Evolutionary conservation across 257 asterid genomes (phyloP), one percentile per base, ranked within the genome.

Genomic region (Gardenia jasminoides): DNA sequence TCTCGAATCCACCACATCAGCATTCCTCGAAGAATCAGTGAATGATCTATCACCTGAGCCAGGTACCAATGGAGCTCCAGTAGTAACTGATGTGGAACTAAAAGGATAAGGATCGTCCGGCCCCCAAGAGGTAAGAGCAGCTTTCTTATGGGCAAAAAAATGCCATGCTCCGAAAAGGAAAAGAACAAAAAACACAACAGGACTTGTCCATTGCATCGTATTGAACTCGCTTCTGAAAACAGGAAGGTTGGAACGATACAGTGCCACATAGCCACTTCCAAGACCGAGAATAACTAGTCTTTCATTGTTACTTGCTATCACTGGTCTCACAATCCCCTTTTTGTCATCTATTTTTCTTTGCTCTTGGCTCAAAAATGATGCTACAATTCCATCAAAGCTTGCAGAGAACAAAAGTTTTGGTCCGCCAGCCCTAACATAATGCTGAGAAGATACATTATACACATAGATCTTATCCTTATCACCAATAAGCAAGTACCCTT

Each of bases 101-200:
- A 91, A 93, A 0, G 94, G 94, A 73, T 92, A 93, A 0, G 94
- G 94, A 73, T 92, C 98, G 0, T 96, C 97, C 0, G 97, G 96
- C 8, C 99, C 99, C 99, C 99, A 96, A 0, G 97, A 87, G 13
- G 91, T 93, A 72, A 96, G 92, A 0, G 94, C 96, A 59, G 93
- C 99, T 86, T 93, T 96, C 87, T 93, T 96, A 82, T 92, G 91
- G 39, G 98, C 96, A 15, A 96, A 93, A 67, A 93, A 93, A 77
- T 96, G 98, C 89, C 91, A 96, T 1, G 96, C 97, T 4, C 89
- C 98, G 10, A 92, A 92, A 31, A 93, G 96, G 90, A 96, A 93
- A 10, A 93, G 79, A 67, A 96, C 79, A 88, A 96, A 93, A 75
- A 96, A 85, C 84, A 96, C 67, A 70, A 96, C 97, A 0, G 99